A percentile compares a stretch with the other conserved stretches of the same genome.
phyloP scores from a whole-genome alignment of 805 yeast species.

The Danielia reshetovae region DNA sequence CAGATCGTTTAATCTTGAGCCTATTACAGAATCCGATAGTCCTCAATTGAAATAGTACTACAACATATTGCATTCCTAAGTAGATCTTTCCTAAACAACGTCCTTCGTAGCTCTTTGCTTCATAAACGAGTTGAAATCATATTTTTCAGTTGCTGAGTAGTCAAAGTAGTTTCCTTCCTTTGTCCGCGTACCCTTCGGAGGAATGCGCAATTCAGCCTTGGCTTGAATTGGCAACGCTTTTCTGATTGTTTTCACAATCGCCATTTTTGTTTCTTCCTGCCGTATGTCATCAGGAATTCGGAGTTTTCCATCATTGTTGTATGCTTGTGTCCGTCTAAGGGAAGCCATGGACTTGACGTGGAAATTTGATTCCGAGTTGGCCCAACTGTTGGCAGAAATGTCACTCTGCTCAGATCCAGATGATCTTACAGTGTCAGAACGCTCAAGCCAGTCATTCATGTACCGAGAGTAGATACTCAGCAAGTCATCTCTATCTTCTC shows the following conservation, averaged over 20 bases:
- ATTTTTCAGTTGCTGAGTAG: conserved; percentile 26
- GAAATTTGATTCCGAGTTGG: conserved; percentile 14
- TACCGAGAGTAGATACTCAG: conserved; percentile 41
- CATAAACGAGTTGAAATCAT: conserved; percentile 38
- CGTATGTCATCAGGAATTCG: neutral
- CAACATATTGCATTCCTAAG: neutral
- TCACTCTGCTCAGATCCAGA: conserved; percentile 12
- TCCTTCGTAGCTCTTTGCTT: conserved; percentile 17
- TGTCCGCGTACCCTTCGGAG: neutral
- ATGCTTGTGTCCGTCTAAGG: neutral
- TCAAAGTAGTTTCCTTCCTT: conserved; percentile 31
- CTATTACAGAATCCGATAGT: conserved; percentile 21
- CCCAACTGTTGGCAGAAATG: conserved; percentile 14
- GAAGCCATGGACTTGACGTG: conserved; percentile 6
- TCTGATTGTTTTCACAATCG: neutral
- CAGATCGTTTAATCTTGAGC: conserved; percentile 14
- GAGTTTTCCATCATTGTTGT: neutral
- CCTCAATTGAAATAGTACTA: conserved; percentile 4
- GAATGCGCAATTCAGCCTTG: neutral
- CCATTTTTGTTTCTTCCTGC: neutral
- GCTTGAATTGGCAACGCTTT: neutral
- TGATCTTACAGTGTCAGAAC: conserved; percentile 5
- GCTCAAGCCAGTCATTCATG: conserved; percentile 14
- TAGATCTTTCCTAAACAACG: neutral
- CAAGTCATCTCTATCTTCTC: conserved; percentile 26